Base-by-base conservation (phyloP, 176 grass and related monocot genomes). In the Rhipidocladum racemiflorum region DNA sequence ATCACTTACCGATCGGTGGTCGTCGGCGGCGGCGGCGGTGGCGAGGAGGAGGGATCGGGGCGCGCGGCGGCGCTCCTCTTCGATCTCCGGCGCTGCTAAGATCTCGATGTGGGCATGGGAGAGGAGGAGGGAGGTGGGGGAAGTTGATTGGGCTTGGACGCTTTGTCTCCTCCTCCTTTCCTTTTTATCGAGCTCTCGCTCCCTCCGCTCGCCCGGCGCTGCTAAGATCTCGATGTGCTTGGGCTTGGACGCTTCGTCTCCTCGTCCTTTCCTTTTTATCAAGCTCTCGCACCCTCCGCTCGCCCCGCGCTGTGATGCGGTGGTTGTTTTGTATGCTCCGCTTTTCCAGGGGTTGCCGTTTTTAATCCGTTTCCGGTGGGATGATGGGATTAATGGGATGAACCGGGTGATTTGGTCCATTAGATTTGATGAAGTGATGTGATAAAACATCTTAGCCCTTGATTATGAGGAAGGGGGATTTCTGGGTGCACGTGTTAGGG, bases 111-210 rank as follows among this genome's bases (percentile, higher is more conserved):
- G 74, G 75, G 69, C 68, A 83, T 82, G 82, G 66, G 76, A 77
- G 42, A 59, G 56, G 55, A 9, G 78, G 28, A 24, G 74, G 65
- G 32, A 28, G 66, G 8, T 56, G 82, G 35, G 14, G 80, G 70
- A 76, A 42, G 84, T 89, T 89, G 79, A 83, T 89, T 88, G 75
- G 73, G 87, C 65, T 84, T 68, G 85, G 86, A 90, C 76, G 81
- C 70, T 74, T 84, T 79, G 75, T 87, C 88, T 82, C 72, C 82
- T 81, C n/a, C n/a, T n/a, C 88, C 89, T 83, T 69, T 84, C 81
- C 81, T 85, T 84, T 87, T 85, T 88, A 84, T 90, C 83, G 70
- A 88, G 68, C 84, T 75, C 77, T 92, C 82, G 83, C 88, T 85
- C 61, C 35, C 65, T 78, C 80, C 75, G 63, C 53, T 68, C 81